Evolutionary conservation across 2,329 filamentous ascomycete species (phyloP), one percentile per base, ranked within the genome.

Genomic region (Chalara sp.): DNA sequence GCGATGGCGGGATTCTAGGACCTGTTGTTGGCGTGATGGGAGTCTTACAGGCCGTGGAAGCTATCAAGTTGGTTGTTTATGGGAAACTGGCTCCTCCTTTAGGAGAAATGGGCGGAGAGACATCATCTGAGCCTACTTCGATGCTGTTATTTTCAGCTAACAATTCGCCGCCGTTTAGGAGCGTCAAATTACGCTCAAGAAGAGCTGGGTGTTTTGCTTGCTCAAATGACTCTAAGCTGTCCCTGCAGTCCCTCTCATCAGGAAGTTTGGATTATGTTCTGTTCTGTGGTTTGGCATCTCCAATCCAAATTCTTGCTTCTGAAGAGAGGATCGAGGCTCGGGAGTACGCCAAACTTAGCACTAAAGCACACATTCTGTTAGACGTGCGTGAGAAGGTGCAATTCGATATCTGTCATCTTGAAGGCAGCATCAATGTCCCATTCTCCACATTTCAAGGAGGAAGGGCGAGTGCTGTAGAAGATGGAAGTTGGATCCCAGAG

Each of bases 1-100:
- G 91, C 40, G 93, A 99, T 65, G 92, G 91, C 7, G 93, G 93
- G 0, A 90, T 99, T 6, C 63, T 99, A 1, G 93, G 93, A 0
- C 91, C 93, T 0, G 90, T 96, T 0, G 93, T 99, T 0, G 93
- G 93, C 0, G 78, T 83, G 0, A 96, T 99, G 89, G 93, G 93
- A 6, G 84, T 96, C 0, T 70, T 97, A 50, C 93, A 97, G 71
- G 92, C 93, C 0, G 73, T 95, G 1, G 90, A 97, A 69, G 83
- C 89, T 0, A 83, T 97, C 61, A 93, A 95, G 65, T 68, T 96
- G n/a, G 76, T 96, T 12, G 76, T 80, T 3, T 61, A 60, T 43
- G 60, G 51, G 48, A 63, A 51, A 51, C 45, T 63, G 29, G 42
- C 44, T 2, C 29, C 33, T 21, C 5, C 31, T 13, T 52, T 21